Conservation (phyloP, 805 yeast genomes). For the Kluyveromyces wickerhamii region DNA sequence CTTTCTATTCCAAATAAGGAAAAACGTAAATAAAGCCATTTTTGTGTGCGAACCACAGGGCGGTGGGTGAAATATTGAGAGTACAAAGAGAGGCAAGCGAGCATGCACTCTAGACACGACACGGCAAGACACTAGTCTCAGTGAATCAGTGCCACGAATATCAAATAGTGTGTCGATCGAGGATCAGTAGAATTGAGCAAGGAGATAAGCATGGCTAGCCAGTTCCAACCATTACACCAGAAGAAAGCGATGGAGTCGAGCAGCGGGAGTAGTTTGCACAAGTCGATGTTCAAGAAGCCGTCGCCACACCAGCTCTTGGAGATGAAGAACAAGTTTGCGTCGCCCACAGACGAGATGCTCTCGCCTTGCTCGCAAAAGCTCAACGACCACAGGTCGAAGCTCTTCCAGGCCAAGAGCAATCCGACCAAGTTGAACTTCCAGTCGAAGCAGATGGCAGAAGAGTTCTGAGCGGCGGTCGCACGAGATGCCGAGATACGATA, state of each 20-base stretch:
- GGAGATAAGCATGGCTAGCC: background rate
- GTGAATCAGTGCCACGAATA: no score
- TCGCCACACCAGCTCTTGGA: slow-evolving; percentile 4
- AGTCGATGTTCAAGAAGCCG: slow-evolving; percentile 20
- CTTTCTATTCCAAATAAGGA: no score
- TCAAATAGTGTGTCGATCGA: no score
- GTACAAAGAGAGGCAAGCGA: no score
- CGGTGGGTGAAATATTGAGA: no score
- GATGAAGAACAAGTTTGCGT: slow-evolving; percentile 29
- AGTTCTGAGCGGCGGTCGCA: slow-evolving; percentile 1
- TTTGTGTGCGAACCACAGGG: no score
- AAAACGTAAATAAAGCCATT: no score
- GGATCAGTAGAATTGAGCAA: no score
- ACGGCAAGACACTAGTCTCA: no score
- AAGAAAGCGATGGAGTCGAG: slow-evolving; percentile 7
- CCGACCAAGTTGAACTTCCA: slow-evolving; percentile 19
- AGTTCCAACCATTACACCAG: slow-evolving; percentile 24
- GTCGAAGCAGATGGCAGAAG: slow-evolving; percentile 1
- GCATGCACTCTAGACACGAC: no score
- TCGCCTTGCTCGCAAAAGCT: slow-evolving; percentile 54
- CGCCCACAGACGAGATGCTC: slow-evolving; percentile 52
- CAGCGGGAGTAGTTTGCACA: slow-evolving; percentile 12
- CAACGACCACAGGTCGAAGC: slow-evolving; percentile 37
- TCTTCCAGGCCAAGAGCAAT: slow-evolving; percentile 15
- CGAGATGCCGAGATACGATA: no score